A percentile compares a stretch with the other conserved stretches of the same genome.
Conservation (phyloP, 441 rosid genomes). For the Syzygium syzygioides region DNA sequence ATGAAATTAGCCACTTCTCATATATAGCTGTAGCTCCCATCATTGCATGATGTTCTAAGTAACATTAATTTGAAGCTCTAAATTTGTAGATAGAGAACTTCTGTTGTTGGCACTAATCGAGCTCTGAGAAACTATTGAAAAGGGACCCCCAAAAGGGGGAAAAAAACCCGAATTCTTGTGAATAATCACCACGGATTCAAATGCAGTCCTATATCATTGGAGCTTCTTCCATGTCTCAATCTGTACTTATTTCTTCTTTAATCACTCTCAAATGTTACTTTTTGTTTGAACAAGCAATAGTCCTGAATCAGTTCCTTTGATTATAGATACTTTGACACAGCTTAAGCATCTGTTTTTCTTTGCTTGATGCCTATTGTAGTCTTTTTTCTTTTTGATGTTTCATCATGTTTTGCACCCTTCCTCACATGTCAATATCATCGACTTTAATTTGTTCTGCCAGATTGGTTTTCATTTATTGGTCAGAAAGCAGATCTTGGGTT, state of each 20-base stretch:
- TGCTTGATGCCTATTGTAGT: background rate
- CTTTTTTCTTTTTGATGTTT: background rate
- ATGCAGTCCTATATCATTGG: background rate
- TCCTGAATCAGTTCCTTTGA: background rate
- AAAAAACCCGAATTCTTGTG: background rate
- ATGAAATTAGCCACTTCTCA: background rate
- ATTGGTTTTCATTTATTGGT: conserved; percentile 72
- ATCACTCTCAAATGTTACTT: background rate
- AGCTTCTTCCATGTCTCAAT: background rate
- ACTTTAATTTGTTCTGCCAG: conserved; percentile 28
- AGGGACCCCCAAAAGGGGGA: background rate
- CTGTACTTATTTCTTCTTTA: background rate
- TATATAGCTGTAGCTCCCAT: background rate
- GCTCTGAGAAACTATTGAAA: background rate
- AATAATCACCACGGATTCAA: background rate
- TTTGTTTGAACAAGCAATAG: background rate
- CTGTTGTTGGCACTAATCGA: background rate
- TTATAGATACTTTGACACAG: background rate
- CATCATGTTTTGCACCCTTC: conserved; percentile 2
- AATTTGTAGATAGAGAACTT: background rate
- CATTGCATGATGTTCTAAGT: background rate
- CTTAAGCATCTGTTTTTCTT: background rate
- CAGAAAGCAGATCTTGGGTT: conserved; percentile 57
- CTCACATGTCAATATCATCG: background rate
- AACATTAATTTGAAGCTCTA: background rate